Evolutionary conservation across 192 early-diverging fungal genomes (phyloP).

Genomic region (Coemansia sp.): DNA sequence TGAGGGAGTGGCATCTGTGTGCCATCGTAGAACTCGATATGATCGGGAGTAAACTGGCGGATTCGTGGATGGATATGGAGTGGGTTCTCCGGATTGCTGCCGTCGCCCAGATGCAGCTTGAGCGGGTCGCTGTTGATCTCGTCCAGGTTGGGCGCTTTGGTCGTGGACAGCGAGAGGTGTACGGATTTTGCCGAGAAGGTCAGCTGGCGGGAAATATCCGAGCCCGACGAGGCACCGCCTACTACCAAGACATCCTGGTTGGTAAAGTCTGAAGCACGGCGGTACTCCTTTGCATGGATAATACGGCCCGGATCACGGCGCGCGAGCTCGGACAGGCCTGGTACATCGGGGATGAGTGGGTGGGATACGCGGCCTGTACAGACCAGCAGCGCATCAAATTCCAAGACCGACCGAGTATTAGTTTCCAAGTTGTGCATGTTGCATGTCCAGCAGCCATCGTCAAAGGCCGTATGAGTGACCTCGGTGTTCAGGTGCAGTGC

Average conservation of each 20-base stretch:
- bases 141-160: not conserved
- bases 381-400: conserved; percentile 51
- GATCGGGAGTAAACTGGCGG: not conserved
- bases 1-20: conserved; percentile 32
- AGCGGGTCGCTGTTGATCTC: not conserved
- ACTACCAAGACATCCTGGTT: conserved; percentile 49
- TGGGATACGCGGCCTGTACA: conserved; percentile 47
- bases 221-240: conserved; percentile 51
- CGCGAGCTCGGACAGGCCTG: conserved; percentile 17
- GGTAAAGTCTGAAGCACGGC: conserved; percentile 9
- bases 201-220: conserved; percentile 50
- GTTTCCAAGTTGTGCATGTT: conserved; percentile 11
- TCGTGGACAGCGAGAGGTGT: conserved; percentile 22
- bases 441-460: conserved; percentile 21
- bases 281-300: conserved; percentile 25
- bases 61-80: conserved; percentile 10
- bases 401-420: not conserved
- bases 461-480: conserved; percentile 17
- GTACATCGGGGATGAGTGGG: conserved; percentile 50
- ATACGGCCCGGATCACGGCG: not conserved
- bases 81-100: not conserved
- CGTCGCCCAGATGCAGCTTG: not conserved
- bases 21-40: conserved; percentile 30
- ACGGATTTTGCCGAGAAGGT: conserved; percentile 25
- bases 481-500: conserved; percentile 34